Percentiles rank a stretch among this genome's conserved stretches.
phyloP scores from a whole-genome alignment of 2,329 filamentous ascomycete species.

The Colletotrichum sp. region DNA sequence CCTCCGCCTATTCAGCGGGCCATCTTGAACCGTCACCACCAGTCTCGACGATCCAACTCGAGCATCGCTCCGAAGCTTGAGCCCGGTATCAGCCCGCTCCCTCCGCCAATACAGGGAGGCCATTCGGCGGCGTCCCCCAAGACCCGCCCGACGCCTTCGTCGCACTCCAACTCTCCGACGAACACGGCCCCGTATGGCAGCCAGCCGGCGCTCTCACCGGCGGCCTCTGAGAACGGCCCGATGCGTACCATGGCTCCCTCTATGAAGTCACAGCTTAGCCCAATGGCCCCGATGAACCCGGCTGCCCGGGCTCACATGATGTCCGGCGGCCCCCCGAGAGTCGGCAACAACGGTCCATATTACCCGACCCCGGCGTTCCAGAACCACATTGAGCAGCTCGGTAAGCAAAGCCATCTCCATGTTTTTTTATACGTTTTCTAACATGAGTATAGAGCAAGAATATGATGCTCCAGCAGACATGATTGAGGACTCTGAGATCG shows the following conservation, averaged over 20 bases:
- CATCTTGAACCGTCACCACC: conserved; percentile 82
- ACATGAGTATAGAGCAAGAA: conserved; percentile 84
- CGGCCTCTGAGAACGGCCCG: conserved; percentile 52
- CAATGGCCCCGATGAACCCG: conserved; percentile 33
- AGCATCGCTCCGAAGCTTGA: conserved; percentile 79
- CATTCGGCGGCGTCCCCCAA: conserved; percentile 70
- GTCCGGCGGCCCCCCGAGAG: conserved; percentile 34
- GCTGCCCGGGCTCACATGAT: conserved; percentile 38
- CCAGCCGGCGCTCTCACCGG: conserved; percentile 46
- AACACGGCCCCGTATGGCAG: conserved; percentile 50
- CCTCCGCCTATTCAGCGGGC: conserved; percentile 80
- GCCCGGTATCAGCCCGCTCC: conserved; percentile 51
- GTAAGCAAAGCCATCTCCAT: conserved; percentile 76
- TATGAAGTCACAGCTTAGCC: conserved; percentile 45
- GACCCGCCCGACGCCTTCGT: conserved; percentile 81
- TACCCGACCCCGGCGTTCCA: conserved; percentile 86
- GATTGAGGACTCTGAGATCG: conserved; percentile 81
- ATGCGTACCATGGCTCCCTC: conserved; percentile 43
- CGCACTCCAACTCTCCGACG: conserved; percentile 68
- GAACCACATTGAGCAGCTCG: conserved; percentile 93
- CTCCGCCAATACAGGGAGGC: conserved; percentile 44
- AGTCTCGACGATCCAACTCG: conserved; percentile 72
- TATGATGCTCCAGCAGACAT: conserved; percentile 91
- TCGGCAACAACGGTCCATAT: conserved; percentile 58
- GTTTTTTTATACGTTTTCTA: conserved; percentile 69